Evolutionary conservation across 768 basidiomycete genomes (phyloP).

Genomic region (Leccinum longicurvipes): DNA sequence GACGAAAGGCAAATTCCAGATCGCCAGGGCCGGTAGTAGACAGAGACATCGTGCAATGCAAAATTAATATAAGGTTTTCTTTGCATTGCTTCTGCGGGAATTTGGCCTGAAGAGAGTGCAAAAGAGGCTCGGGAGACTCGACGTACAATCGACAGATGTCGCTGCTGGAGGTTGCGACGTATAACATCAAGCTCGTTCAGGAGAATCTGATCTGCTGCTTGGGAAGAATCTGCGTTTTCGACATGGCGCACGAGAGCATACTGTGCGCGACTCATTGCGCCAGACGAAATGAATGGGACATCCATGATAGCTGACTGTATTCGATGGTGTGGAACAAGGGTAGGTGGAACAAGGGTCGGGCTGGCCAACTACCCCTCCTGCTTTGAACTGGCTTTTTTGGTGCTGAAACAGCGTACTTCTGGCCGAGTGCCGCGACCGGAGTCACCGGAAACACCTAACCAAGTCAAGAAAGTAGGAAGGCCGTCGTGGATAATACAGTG

Average conservation of each 20-base stretch:
- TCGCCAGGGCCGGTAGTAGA: conserved; percentile 41
- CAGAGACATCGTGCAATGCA: conserved; percentile 63
- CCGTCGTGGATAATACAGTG: neutral
- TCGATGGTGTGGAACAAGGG: neutral
- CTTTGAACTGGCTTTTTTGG: neutral
- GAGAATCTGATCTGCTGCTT: conserved; percentile 60
- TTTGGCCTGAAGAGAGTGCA: conserved; percentile 4
- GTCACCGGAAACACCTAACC: neutral
- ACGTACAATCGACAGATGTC: conserved; percentile 55
- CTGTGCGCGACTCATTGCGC: conserved; percentile 71
- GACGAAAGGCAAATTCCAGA: conserved; percentile 69
- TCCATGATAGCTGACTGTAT: conserved; percentile 49
- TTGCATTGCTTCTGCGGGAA: conserved; percentile 54
- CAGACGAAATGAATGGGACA: conserved; percentile 76
- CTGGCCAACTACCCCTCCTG: neutral
- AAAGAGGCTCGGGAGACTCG: neutral
- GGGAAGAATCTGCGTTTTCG: conserved; percentile 56
- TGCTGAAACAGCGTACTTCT: conserved; percentile 14
- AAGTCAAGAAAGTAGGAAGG: neutral
- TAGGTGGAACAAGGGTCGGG: neutral
- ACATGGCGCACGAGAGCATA: conserved; percentile 73
- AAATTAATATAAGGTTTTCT: conserved; percentile 62
- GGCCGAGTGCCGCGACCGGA: conserved; percentile 11
- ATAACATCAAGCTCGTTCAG: conserved; percentile 56
- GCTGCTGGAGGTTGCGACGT: conserved; percentile 49